phyloP scores from a whole-genome alignment of 805 yeast genomes.

The Yamadazyma insecticola region DNA sequence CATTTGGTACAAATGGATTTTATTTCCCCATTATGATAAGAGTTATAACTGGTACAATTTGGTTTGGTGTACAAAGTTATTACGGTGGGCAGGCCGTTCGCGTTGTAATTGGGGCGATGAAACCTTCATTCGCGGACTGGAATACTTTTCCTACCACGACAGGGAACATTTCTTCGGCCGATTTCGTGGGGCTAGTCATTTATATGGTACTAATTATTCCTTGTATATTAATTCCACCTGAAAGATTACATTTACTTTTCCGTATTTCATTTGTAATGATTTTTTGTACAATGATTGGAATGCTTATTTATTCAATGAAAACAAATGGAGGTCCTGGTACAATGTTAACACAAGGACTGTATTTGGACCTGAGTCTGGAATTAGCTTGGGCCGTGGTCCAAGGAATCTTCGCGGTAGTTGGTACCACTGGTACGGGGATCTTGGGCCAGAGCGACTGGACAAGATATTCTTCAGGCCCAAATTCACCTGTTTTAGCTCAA shows the following conservation, averaged over 20 bases:
- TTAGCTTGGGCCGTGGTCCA: conserved; percentile 9
- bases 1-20: too few species aligned
- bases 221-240: conserved; percentile 22
- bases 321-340: conserved; percentile 21
- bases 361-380: background rate
- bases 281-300: conserved; percentile 22
- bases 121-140: conserved; percentile 15
- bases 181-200: conserved; percentile 9
- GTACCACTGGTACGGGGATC: conserved; percentile 9
- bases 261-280: conserved; percentile 18
- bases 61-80: too few species aligned
- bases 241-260: conserved; percentile 20
- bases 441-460: conserved; percentile 10
- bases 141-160: conserved; percentile 10
- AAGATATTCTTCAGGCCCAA: conserved; percentile 5
- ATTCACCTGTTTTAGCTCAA: conserved; percentile 7
- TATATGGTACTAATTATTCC: conserved; percentile 13
- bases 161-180: conserved; percentile 4
- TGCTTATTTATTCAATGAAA: conserved; percentile 21
- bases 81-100: conserved; percentile 31
- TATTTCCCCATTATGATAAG: too few species aligned
- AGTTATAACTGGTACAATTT: too few species aligned
- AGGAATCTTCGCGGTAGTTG: conserved; percentile 8
- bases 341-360: conserved; percentile 5
- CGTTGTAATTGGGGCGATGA: conserved; percentile 16